Percentiles rank a stretch among this genome's conserved stretches.
phyloP scores from a whole-genome alignment of 192 early-diverging fungal species.

The Cladochytrium replicatum region DNA sequence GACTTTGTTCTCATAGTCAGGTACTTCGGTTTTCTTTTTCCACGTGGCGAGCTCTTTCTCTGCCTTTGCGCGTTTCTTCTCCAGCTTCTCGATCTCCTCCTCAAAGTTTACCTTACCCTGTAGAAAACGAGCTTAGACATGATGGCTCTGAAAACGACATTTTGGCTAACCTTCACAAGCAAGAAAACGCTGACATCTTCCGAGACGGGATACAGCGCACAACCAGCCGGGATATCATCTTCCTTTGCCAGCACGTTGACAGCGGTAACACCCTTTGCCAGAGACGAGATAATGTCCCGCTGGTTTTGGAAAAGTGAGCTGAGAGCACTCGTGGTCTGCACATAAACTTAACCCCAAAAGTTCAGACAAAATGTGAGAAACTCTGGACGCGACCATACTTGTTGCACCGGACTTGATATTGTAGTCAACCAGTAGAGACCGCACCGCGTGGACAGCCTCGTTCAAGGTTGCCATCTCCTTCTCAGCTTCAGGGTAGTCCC shows the following conservation, averaged over 20 bases:
- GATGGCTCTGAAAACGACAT: background rate
- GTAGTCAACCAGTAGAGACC: conserved; percentile 71
- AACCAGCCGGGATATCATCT: conserved; percentile 63
- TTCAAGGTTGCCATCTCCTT: conserved; percentile 71
- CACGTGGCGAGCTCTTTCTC: conserved; percentile 44
- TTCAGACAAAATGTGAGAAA: conserved; percentile 1
- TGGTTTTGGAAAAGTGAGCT: conserved; percentile 45
- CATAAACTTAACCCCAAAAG: conserved; percentile 43
- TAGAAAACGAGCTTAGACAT: no score
- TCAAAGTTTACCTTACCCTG: conserved; percentile 72
- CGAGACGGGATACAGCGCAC: conserved; percentile 57
- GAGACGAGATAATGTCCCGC: conserved; percentile 50
- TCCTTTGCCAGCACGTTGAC: conserved; percentile 47
- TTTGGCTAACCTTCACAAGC: conserved; percentile 62
- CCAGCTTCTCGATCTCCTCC: conserved; percentile 70
- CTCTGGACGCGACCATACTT: conserved; percentile 24
- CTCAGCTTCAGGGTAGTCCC: conserved; percentile 59
- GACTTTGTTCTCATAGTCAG: conserved; percentile 64
- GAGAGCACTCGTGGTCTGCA: conserved; percentile 39
- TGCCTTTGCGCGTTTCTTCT: conserved; percentile 61
- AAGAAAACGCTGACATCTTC: conserved; percentile 65
- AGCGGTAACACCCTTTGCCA: conserved; percentile 64
- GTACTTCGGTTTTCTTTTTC: conserved; percentile 49
- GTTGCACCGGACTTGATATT: conserved; percentile 59
- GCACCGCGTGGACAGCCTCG: conserved; percentile 61